Base-by-base conservation (phyloP, 805 yeast genomes). In the Hemisphaericaspora nanyangensis region DNA sequence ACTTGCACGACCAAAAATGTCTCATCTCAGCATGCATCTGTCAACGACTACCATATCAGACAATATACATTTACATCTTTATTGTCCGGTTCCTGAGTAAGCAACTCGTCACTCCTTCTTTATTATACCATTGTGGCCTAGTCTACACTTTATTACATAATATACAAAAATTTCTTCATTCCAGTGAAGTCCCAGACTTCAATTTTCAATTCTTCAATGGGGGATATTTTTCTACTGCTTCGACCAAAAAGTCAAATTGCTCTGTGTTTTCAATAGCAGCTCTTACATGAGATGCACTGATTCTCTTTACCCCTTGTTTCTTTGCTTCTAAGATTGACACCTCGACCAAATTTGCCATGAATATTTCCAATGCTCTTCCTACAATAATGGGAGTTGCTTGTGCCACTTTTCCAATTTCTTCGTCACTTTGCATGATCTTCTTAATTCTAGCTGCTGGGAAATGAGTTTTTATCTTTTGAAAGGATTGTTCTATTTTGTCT, bases 361-460 rank as follows among this genome's bases (percentile, higher is more conserved):
- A 93, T 44, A 88, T 76, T 64, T 93, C 98, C 37, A 93, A 70
- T 0, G 99, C 96, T 46, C 96, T 77, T 6, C 98, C 97, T 7
- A 93, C 96, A 13, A 91, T 91, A n/a, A 91, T 85, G 0, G 99
- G 99, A 2, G 99, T 95, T 2, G 96, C 97, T 56, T 90, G 97
- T 3, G 99, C 96, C 5, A 93, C 98, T 58, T 93, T 93, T 3
- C 99, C 99, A 32, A 93, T 90, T 47, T 93, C 99, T 47, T 93
- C 99, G 61, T 93, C 99, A 20, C 95, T 82, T 58, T 93, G 99
- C 96, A 93, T 91, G 43, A 93, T 79, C 53, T 93, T 87, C 69
- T 93, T 93, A 53, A 93, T 89, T 46, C 98, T 78, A 3, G 98
- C 98, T 5, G 89, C 85, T 4, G 95, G 95, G 60, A 85, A 85